Percentiles rank a stretch among this genome's conserved stretches.
Conservation (phyloP, 1,284 basidiomycete species). For the Ceratobasidium sp. region DNA sequence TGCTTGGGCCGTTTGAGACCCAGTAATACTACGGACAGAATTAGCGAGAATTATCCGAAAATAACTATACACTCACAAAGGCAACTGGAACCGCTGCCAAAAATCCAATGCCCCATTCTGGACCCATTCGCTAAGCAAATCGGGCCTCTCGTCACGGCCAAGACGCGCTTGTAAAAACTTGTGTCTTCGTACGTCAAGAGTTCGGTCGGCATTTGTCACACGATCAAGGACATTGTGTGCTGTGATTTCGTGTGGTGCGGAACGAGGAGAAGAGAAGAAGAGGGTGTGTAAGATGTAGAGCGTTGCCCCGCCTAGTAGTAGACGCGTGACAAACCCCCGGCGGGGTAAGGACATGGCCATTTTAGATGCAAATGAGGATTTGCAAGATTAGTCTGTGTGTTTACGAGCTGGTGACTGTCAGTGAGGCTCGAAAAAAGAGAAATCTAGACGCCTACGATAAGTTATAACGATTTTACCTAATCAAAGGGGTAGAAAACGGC, state of each 20-base stretch:
- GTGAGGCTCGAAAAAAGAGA: too few species aligned
- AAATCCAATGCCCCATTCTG: slow-evolving; percentile 79
- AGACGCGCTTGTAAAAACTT: slow-evolving; percentile 83
- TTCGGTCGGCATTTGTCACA: slow-evolving; percentile 81
- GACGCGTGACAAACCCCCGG: slow-evolving; percentile 29
- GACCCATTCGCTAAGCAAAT: slow-evolving; percentile 78
- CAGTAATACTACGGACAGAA: slow-evolving; percentile 63
- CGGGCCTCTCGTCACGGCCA: slow-evolving; percentile 80
- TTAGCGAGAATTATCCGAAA: slow-evolving; percentile 29
- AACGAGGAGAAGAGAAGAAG: slow-evolving; percentile 55
- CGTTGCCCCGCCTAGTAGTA: slow-evolving; percentile 47
- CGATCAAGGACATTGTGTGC: slow-evolving; percentile 83
- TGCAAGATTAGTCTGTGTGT: too few species aligned
- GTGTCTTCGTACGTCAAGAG: slow-evolving; percentile 83
- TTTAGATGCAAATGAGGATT: too few species aligned
- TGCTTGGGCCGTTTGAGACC: slow-evolving; percentile 79
- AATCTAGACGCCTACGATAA: too few species aligned
- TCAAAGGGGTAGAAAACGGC: too few species aligned
- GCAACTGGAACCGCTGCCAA: slow-evolving; percentile 88
- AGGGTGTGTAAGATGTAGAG: slow-evolving; percentile 54
- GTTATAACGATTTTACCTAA: too few species aligned
- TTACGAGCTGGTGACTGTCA: too few species aligned
- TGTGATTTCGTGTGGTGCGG: slow-evolving; percentile 62
- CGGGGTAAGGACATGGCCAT: slow-evolving; percentile 19
- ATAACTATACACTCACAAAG: slow-evolving; percentile 65